These are phyloP conservation scores for Aureobasidium subglaciale DNA, from an alignment of 2,329 filamentous ascomycete genomes.

Conservation along the genomic window DNA sequence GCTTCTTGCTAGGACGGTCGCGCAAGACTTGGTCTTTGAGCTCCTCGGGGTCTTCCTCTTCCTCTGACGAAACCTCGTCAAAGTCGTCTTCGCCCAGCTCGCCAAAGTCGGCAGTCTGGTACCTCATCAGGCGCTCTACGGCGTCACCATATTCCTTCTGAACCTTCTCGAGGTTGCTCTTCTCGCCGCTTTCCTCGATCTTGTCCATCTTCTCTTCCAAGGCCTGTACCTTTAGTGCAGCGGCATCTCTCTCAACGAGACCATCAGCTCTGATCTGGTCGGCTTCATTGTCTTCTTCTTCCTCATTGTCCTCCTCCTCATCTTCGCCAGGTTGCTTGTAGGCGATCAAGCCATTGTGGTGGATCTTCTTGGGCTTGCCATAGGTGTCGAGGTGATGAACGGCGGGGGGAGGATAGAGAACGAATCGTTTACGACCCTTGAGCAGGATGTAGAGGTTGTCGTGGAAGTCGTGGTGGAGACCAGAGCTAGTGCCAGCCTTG, in stretches of 20 bases:
- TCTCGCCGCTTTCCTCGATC: not conserved
- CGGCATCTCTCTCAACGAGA: constrained; percentile 7
- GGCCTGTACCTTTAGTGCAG: constrained; percentile 1
- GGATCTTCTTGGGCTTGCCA: constrained; percentile 1
- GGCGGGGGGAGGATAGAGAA: constrained; percentile 1
- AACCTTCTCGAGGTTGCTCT: not conserved
- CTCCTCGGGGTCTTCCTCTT: constrained; percentile 5
- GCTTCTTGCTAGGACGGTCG: not conserved
- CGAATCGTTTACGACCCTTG: constrained; percentile 12
- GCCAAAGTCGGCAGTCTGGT: constrained; percentile 3
- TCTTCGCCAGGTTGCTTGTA: constrained; percentile 8
- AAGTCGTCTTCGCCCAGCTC: constrained; percentile 6
- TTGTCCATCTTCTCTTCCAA: constrained; percentile 5
- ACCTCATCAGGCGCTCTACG: constrained; percentile 7
- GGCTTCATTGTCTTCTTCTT: not conserved
- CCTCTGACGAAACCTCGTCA: not conserved
- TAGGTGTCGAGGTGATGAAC: constrained; percentile 1
- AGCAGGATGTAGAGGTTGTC: constrained; percentile 13
- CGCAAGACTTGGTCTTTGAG: constrained; percentile 2
- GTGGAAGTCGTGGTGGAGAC: constrained; percentile 14
- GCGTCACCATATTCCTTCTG: constrained; percentile 4
- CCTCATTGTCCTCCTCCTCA: not conserved
- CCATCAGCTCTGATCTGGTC: constrained; percentile 13
- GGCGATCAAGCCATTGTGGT: constrained; percentile 9
- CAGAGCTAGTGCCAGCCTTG: constrained; percentile 5